Evolutionary conservation across 2,329 filamentous ascomycete genomes (phyloP), one percentile per base, ranked within the genome.

Genomic region (Aspergillus texensis): DNA sequence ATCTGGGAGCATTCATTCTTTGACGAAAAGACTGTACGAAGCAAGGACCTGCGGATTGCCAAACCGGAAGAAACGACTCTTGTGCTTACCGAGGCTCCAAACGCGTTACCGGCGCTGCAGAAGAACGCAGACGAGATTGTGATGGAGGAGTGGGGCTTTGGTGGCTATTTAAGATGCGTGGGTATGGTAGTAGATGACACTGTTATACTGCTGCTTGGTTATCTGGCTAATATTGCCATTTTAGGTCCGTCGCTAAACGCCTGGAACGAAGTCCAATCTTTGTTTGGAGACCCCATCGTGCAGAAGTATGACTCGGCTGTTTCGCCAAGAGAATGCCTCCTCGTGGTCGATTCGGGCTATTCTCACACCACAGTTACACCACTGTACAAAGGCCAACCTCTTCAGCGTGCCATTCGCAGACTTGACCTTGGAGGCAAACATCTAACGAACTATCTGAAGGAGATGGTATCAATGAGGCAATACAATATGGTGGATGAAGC

Each of bases 401-500:
- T 98, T 6, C 93, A 97, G 68, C 83, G 89, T 0, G 93, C 91
- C 0, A 87, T 96, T 60, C 89, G 94, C 24, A 86, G 95, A 45
- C 87, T 99, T 54, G 93, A 97, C 60, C 86, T 98, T 8, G 95
- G 95, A 50, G 95, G 95, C 62, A 98, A 97, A 78, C 86, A 96
- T 58, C 81, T 99, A 65, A 97, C 94, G 26, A 98, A 98, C 76
- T 91, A 96, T 75, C 84, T 99, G 39, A 94, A 95, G 55, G 91
- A 95, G 62, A 85, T 96, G 19, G 88, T 98, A 21, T 97, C 94
- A 1, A 85, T 96, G 16, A 90, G 95, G 8, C 93, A 97, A 73
- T 97, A 96, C 78, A 94, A 97, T 75, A 94, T 99, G 88, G 89
- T 95, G 66, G 94, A 96, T 76, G 95, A 99, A 71, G 90, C 91